phyloP scores from a whole-genome alignment of 2,329 filamentous ascomycete genomes.

The Nothomitra cinnamomea region DNA sequence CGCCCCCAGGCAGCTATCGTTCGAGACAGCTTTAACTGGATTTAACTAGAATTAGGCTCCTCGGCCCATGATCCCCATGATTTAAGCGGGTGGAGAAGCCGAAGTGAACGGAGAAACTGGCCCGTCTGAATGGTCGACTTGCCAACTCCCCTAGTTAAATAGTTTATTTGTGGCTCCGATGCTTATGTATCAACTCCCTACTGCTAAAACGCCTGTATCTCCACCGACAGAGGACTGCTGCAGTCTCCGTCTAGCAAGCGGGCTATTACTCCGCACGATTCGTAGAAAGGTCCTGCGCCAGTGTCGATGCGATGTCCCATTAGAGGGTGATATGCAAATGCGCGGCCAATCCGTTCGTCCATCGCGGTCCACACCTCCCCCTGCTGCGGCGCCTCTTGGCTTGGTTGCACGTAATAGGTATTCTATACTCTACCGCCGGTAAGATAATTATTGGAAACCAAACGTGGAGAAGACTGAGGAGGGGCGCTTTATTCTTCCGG shows the following conservation, averaged over 20 bases:
- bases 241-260: background rate
- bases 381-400: slow-evolving; percentile 1
- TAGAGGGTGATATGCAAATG: background rate
- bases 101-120: slow-evolving; percentile 3
- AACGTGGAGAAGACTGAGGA: background rate
- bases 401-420: slow-evolving; percentile 5
- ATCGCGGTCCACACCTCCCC: background rate
- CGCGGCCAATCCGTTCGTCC: slow-evolving; percentile 4
- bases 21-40: background rate
- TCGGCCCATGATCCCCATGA: background rate
- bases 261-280: no score
- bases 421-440: background rate
- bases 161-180: no score
- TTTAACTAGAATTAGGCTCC: background rate
- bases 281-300: no score
- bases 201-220: background rate
- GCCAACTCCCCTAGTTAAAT: no score
- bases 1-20: background rate
- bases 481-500: slow-evolving; percentile 1
- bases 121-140: background rate
- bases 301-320: slow-evolving; percentile 1
- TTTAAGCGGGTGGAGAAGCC: slow-evolving; percentile 2
- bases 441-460: slow-evolving; percentile 5
- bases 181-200: background rate
- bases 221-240: background rate